These are phyloP conservation scores for Neoboletus brunneissimus DNA, from an alignment of 768 basidiomycete species.

Conservation along the genomic window DNA sequence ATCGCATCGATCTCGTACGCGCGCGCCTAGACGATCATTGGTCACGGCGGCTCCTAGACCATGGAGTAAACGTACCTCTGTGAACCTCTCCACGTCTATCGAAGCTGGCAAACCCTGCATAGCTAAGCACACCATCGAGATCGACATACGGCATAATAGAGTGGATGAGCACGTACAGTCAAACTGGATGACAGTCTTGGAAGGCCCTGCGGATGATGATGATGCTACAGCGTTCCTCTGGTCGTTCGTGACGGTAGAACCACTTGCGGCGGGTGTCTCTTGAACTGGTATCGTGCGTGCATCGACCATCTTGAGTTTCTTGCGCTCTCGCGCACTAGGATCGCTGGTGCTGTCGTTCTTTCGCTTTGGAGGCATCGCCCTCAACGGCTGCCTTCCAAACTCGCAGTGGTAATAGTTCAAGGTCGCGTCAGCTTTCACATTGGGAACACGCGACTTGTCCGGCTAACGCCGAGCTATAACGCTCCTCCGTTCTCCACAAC, in stretches of 20 bases:
- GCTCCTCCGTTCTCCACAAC: not conserved
- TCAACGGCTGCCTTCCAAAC: no score
- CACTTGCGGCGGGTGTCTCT: slow-evolving; percentile 15
- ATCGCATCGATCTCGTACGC: slow-evolving; percentile 90
- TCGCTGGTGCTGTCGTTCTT: slow-evolving; percentile 32
- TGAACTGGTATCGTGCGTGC: slow-evolving; percentile 73
- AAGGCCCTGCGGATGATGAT: slow-evolving; percentile 34
- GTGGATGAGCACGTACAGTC: slow-evolving; percentile 37
- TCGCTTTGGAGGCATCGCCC: slow-evolving; percentile 48
- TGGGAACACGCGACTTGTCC: slow-evolving; percentile 9
- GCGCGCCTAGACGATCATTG: slow-evolving; percentile 54
- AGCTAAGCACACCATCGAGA: slow-evolving; percentile 35
- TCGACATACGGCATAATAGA: not conserved
- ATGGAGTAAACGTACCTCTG: slow-evolving; percentile 53
- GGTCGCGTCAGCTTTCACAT: no score
- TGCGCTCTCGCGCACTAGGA: slow-evolving; percentile 49
- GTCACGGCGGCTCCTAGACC: not conserved
- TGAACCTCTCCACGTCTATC: slow-evolving; percentile 86
- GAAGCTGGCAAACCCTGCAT: slow-evolving; percentile 62
- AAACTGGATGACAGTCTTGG: slow-evolving; percentile 35
- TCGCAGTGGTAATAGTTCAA: no score
- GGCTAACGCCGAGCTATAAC: slow-evolving; percentile 23
- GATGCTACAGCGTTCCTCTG: slow-evolving; percentile 31
- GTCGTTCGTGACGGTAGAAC: slow-evolving; percentile 4
- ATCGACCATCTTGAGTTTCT: slow-evolving; percentile 61